phyloP scores from a whole-genome alignment of 2,329 filamentous ascomycete species.

The Claviceps monticola region DNA sequence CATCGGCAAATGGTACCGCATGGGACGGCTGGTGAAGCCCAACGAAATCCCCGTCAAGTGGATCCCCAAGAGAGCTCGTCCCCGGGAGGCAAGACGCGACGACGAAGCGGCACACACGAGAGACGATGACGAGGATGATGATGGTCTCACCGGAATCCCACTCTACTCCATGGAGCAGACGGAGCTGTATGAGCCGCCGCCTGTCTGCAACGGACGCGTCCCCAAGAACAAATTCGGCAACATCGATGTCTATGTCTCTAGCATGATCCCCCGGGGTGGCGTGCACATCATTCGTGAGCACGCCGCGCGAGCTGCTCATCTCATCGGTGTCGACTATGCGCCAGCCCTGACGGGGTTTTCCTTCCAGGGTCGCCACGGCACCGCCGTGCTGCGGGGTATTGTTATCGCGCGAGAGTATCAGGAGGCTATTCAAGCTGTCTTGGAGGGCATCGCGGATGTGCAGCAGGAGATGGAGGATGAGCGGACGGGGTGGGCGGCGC shows the following conservation, averaged over 20 bases:
- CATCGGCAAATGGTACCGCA: conserved; percentile 79
- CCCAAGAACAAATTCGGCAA: conserved; percentile 92
- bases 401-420: conserved; percentile 60
- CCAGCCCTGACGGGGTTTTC: conserved; percentile 83
- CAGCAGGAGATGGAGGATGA: conserved; percentile 49
- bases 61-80: conserved; percentile 35
- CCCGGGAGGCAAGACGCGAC: conserved; percentile 12
- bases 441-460: conserved; percentile 54
- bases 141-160: conserved; percentile 33
- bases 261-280: conserved; percentile 77
- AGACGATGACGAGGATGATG: conserved; percentile 13
- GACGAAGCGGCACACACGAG: conserved; percentile 7
- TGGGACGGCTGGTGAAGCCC: conserved; percentile 65
- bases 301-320: conserved; percentile 56
- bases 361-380: conserved; percentile 76
- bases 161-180: conserved; percentile 53
- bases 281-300: conserved; percentile 51
- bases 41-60: conserved; percentile 76
- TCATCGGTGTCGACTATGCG: conserved; percentile 72
- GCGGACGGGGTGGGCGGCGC: conserved; percentile 57
- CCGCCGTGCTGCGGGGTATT: conserved; percentile 64
- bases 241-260: conserved; percentile 81
- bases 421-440: conserved; percentile 57
- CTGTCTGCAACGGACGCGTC: conserved; percentile 59
- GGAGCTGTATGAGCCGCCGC: conserved; percentile 58